Conservation (phyloP, 305 asterid genomes). For the Withania somnifera region DNA sequence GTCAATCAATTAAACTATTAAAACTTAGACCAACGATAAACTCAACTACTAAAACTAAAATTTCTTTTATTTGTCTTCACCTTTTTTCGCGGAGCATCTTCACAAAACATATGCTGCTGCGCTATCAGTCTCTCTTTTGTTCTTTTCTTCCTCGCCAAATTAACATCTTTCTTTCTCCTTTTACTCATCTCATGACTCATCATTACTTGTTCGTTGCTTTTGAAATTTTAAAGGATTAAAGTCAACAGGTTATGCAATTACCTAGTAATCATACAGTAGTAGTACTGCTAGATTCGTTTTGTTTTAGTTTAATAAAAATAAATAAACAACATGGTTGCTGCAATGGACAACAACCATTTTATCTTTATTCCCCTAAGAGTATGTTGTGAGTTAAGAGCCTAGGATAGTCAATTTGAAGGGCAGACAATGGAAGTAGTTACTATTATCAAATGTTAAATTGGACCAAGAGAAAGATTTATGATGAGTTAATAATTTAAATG, state of each 20-base stretch:
- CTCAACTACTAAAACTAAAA: too few relatives aligned
- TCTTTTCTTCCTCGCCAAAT: neutral
- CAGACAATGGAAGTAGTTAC: neutral
- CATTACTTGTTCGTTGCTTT: neutral
- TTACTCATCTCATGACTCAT: neutral
- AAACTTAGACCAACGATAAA: too few relatives aligned
- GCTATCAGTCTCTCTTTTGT: neutral
- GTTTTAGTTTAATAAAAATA: neutral
- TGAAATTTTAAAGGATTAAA: neutral
- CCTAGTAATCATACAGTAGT: neutral
- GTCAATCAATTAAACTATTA: too few relatives aligned
- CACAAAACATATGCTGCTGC: neutral
- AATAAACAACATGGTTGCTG: neutral
- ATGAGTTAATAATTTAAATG: too few relatives aligned
- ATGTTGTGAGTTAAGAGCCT: neutral
- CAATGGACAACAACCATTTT: neutral
- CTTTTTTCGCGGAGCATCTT: neutral
- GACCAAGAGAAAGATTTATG: neutral
- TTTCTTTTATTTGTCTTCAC: neutral
- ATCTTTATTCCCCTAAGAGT: too few relatives aligned
- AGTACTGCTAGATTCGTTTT: neutral
- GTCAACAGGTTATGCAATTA: neutral
- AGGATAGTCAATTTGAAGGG: neutral
- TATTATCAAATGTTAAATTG: neutral
- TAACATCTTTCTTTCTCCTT: neutral